These are phyloP conservation scores for Gamsiella multidivaricata DNA, from an alignment of 192 early-diverging fungal species.

Conservation along the genomic window DNA sequence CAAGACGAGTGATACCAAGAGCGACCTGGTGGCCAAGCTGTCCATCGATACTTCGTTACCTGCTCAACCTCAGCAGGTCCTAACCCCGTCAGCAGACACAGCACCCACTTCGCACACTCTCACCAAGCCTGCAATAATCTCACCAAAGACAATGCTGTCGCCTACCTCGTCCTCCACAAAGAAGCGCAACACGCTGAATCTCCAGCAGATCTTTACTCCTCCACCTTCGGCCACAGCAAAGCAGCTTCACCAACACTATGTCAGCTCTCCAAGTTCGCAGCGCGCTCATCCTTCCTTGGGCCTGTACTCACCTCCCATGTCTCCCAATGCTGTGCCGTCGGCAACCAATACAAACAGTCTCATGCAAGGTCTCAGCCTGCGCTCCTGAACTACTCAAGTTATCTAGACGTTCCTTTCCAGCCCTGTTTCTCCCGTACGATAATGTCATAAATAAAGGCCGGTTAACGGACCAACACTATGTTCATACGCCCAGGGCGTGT, in stretches of 20 bases:
- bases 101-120: not conserved
- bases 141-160: constrained; percentile 31
- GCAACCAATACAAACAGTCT: not conserved
- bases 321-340: not conserved
- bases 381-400: not conserved
- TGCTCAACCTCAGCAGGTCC: not conserved
- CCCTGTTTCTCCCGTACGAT: not conserved
- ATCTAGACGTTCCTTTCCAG: not conserved
- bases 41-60: constrained; percentile 10
- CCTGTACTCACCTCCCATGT: constrained; percentile 33
- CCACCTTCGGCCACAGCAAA: constrained; percentile 1
- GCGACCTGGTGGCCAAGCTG: constrained; percentile 1
- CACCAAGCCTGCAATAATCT: not conserved
- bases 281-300: constrained; percentile 36
- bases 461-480: not conserved
- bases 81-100: not conserved
- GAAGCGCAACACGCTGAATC: constrained; percentile 25
- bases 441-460: not conserved
- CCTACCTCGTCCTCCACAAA: constrained; percentile 40
- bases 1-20: too few species aligned
- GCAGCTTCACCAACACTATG: constrained; percentile 22
- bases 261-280: constrained; percentile 15
- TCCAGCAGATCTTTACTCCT: constrained; percentile 41
- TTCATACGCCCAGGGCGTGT: not conserved
- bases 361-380: constrained; percentile 33